Base-by-base conservation (phyloP, 495 filamentous ascomycete genomes). In the Parathielavia appendiculata region DNA sequence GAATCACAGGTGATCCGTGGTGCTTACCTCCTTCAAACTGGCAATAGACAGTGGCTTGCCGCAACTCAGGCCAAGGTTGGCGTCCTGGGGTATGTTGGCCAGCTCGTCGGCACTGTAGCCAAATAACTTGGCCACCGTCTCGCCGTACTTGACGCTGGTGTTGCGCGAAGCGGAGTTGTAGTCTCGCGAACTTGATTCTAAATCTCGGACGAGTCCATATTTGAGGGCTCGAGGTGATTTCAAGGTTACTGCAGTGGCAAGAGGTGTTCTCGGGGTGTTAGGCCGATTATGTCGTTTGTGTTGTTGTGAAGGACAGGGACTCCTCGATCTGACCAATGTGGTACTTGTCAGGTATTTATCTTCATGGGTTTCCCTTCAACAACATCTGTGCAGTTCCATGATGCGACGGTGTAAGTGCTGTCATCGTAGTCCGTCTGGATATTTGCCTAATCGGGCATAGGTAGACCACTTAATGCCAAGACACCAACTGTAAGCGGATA, bases 11-110 rank as follows among this genome's bases (percentile, higher is more conserved):
- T n/a, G n/a, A n/a, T n/a, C n/a, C n/a, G n/a, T n/a, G n/a, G n/a
- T n/a, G 16, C 8, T 17, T 30, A n/a, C 53, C 53, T 79, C 74
- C 53, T 70, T 66, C 7, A 88, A 47, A 48, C 71, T 80, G 16
- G 84, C 79, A 5, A 81, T 66, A 19, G 75, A 80, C 0, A 86
- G 54, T 0, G 85, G 85, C 51, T 88, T 87, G 5, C 86, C 85
- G 61, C 85, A 88, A 69, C 82, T 82, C 0, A 86, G 63, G n/a
- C 85, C 85, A 4, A 87, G 71, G 57, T 87, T 87, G 36, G 86
- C 71, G 20, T 73, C 78, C 39, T 76, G 63, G n/a, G 85, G 83
- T 40, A 82, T 76, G 45, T 63, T 68, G 38, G 69, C 59, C 4
- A 88, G 75, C 19, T 88, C 82, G 22, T 77, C 76, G 23, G 65